Conservation (phyloP, 2,329 filamentous ascomycete genomes). For the Xylaria sp. region DNA sequence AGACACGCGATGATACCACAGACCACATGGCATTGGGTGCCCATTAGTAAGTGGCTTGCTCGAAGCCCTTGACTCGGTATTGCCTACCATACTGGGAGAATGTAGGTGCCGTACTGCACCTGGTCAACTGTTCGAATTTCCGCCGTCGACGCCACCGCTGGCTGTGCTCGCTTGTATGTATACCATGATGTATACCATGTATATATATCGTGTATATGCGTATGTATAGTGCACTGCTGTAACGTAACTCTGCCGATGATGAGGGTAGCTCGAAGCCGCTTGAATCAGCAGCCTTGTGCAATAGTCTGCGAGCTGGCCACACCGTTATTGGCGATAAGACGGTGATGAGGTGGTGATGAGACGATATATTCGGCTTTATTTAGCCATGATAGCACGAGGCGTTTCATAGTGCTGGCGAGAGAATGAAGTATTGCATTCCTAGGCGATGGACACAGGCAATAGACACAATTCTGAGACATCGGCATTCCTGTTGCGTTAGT, state of each 20-base stretch:
- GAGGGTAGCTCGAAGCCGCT: slow-evolving; percentile 1
- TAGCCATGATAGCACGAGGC: slow-evolving; percentile 17
- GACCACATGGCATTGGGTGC: slow-evolving; percentile 36
- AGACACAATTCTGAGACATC: slow-evolving; percentile 18
- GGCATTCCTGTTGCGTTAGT: slow-evolving; percentile 11
- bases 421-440: neutral
- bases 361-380: slow-evolving; percentile 13
- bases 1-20: slow-evolving; percentile 36
- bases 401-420: slow-evolving; percentile 15
- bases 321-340: slow-evolving; percentile 6
- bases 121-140: slow-evolving; percentile 3
- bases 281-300: slow-evolving; percentile 24
- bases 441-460: neutral
- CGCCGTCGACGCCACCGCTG: slow-evolving; percentile 11
- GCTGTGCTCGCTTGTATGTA: slow-evolving; percentile 3
- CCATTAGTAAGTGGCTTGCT: slow-evolving; percentile 35
- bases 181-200: no score
- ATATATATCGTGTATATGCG: no score
- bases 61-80: slow-evolving; percentile 27
- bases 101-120: slow-evolving; percentile 2
- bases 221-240: neutral
- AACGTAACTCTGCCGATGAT: slow-evolving; percentile 4
- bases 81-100: neutral
- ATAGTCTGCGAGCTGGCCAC: slow-evolving; percentile 32
- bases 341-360: slow-evolving; percentile 3